Base-by-base conservation (phyloP, 495 filamentous ascomycete species). In the Penicillium robsamsonii region DNA sequence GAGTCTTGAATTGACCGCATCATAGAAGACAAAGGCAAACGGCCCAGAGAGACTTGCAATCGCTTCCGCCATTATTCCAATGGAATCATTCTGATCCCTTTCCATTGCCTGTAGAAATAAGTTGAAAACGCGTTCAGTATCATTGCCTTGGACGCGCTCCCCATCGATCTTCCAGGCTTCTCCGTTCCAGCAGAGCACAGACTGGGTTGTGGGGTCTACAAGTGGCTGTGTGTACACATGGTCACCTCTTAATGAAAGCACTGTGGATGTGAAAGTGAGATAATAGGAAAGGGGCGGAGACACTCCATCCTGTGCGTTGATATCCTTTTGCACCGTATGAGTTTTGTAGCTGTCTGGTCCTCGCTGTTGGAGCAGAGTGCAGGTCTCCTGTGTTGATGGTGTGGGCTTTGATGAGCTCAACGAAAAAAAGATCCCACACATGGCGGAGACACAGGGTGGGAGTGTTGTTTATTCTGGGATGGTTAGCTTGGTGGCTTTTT, bases 141-240 rank as follows among this genome's bases (percentile, higher is more conserved):
- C 94, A 68, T 96, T 97, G 37, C 82, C 85, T 24, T 63, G 58
- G 24, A 92, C 73, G 2, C 65, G 50, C 27, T 77, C 56, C 13
- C 79, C 69, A 18, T 74, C 76, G 50, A 96, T 79, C 49, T 80
- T 86, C 94, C 94, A 99, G 9, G 92, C 95, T 68, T 99, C 94
- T n/a, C 94, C 94, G 63, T 97, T 97, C 93, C 94, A 99, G 78
- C 93, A 97, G 15, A 99, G 78, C 12, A 90, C 76, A 9, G 89
- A 93, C 18, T 80, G 80, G n/a, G 78, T 81, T 2, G 59, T 55
- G 5, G 60, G 17, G 61, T 90, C 84, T 38, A 79, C 70, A 18
- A 96, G 79, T 1, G 94, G 94, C 62, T 99, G 94, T 13, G 70
- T 65, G 17, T 86, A 81, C 44, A 95, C 62, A 55, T 81, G 76